Conservation (phyloP, 2,329 filamentous ascomycete genomes). For the Fusarium xyrophilum region DNA sequence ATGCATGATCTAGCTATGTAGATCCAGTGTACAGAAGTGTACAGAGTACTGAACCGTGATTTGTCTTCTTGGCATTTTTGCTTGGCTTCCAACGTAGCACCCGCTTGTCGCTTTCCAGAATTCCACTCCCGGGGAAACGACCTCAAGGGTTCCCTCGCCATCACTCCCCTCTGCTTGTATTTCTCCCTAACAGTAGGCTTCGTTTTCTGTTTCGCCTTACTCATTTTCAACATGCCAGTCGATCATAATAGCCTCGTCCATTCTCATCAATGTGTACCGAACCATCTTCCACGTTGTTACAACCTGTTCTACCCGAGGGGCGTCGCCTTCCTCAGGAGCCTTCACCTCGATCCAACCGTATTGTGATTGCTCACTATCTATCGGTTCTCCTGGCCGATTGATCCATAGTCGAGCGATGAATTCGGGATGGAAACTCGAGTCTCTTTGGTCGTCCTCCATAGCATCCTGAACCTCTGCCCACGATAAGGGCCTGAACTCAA, state of each 20-base stretch:
- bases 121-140: neutral
- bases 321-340: neutral
- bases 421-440: rapidly evolving
- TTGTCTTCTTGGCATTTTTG: neutral
- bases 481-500: neutral
- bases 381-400: neutral
- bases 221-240: neutral
- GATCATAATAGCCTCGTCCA: rapidly evolving
- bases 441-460: neutral
- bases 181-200: neutral
- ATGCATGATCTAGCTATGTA: neutral
- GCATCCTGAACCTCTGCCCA: neutral
- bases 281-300: neutral
- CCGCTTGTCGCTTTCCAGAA: neutral
- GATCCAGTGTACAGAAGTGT: neutral
- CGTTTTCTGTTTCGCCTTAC: rapidly evolving
- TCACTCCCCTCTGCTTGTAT: rapidly evolving
- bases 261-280: neutral
- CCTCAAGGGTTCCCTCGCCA: rapidly evolving
- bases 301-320: neutral
- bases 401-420: neutral
- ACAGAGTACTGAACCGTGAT: rapidly evolving
- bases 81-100: neutral
- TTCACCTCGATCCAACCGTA: neutral
- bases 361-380: neutral